Percentiles rank a stretch among this genome's conserved stretches.
phyloP scores from a whole-genome alignment of 2,329 filamentous ascomycete genomes.

The Reticulascus tulasneorum region DNA sequence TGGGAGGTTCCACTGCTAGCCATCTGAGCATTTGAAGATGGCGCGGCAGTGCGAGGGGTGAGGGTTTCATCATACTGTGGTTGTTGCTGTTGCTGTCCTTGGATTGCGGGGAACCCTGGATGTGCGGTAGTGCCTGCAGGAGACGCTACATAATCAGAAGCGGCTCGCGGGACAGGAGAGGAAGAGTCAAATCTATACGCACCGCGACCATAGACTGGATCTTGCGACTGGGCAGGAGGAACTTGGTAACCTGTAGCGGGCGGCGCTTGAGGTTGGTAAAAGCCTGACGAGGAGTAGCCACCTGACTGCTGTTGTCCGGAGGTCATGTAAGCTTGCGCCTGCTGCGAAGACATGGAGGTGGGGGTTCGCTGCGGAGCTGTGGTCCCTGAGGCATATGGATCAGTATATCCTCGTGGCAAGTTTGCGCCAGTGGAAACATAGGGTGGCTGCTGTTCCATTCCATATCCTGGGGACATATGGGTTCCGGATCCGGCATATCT shows the following conservation, averaged over 20 bases:
- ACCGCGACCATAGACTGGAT: slow-evolving; percentile 58
- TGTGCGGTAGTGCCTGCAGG: slow-evolving; percentile 43
- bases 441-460: slow-evolving; percentile 4
- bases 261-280: slow-evolving; percentile 19
- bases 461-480: slow-evolving; percentile 6
- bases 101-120: slow-evolving; percentile 22
- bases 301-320: slow-evolving; percentile 11
- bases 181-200: slow-evolving; percentile 37
- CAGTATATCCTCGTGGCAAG: slow-evolving; percentile 6
- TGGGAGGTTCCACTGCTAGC: slow-evolving; percentile 27
- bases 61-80: slow-evolving; percentile 50
- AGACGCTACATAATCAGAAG: slow-evolving; percentile 49
- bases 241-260: slow-evolving; percentile 9
- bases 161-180: slow-evolving; percentile 7
- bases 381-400: slow-evolving; percentile 13
- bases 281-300: slow-evolving; percentile 17
- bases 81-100: too few species aligned
- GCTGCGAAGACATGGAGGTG: slow-evolving; percentile 9
- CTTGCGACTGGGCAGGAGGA: slow-evolving; percentile 38
- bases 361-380: slow-evolving; percentile 8
- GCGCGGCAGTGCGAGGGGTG: slow-evolving; percentile 30
- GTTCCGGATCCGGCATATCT: slow-evolving; percentile 13
- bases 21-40: slow-evolving; percentile 35
- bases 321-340: slow-evolving; percentile 11
- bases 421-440: slow-evolving; percentile 12